Evolutionary conservation across 345 rosid species (phyloP).

Genomic region (Ricinus communis): DNA sequence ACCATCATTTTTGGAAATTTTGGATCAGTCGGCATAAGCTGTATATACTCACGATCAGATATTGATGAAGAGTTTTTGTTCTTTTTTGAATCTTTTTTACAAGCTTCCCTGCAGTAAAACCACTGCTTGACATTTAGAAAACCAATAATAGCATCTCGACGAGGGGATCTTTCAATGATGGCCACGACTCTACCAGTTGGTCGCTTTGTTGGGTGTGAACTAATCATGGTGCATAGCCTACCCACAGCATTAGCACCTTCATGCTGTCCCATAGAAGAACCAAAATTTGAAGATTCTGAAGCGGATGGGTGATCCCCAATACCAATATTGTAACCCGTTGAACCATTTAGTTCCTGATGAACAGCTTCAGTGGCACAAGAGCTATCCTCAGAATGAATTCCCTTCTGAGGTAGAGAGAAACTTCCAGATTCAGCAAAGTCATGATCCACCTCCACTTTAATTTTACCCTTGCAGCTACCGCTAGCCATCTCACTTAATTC

Average conservation of each 20-base stretch:
- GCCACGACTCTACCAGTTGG: conserved; percentile 87
- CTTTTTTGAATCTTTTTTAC: conserved; percentile 38
- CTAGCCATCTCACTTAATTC: conserved; percentile 30
- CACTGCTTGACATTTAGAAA: conserved; percentile 70
- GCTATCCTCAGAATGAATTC: conserved; percentile 26
- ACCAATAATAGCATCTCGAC: conserved; percentile 65
- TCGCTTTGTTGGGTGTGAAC: conserved; percentile 58
- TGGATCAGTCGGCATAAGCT: conserved; percentile 61
- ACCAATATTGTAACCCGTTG: conserved; percentile 14
- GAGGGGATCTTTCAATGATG: conserved; percentile 58
- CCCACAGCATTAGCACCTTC: conserved; percentile 43
- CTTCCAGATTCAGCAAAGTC: conserved; percentile 23
- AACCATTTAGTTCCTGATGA: conserved; percentile 20
- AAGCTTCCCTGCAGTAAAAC: conserved; percentile 42
- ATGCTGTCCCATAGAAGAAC: conserved; percentile 27
- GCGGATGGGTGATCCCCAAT: conserved; percentile 31
- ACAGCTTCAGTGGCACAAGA: conserved; percentile 25
- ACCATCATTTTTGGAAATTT: conserved; percentile 73
- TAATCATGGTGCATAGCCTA: conserved; percentile 53
- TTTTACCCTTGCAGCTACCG: conserved; percentile 33
- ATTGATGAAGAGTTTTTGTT: conserved; percentile 30
- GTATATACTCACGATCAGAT: conserved; percentile 47
- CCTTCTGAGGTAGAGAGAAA: conserved; percentile 20
- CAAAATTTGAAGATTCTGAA: conserved; percentile 27
- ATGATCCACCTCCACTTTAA: conserved; percentile 27